Conservation (phyloP, 1,284 basidiomycete genomes). For the Rhodotorula sp. region DNA sequence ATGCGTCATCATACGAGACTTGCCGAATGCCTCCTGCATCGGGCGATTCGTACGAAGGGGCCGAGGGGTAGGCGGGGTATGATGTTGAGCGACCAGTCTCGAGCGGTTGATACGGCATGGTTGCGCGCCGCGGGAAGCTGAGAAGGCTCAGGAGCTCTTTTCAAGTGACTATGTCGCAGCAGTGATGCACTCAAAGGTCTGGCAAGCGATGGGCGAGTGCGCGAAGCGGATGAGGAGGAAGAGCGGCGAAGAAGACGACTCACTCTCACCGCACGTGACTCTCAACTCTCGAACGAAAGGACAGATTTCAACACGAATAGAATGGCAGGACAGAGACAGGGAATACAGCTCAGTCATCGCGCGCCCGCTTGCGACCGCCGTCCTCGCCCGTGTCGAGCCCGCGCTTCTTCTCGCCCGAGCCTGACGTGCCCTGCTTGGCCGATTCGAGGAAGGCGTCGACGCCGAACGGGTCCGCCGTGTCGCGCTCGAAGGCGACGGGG, state of each 20-base stretch:
- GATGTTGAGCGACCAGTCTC: not conserved
- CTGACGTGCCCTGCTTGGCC: constrained; percentile 69
- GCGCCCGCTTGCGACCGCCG: constrained; percentile 32
- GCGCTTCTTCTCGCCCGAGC: constrained; percentile 63
- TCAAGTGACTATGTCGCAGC: no score
- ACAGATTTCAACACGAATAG: no score
- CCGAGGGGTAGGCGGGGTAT: not conserved
- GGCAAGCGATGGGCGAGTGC: no score
- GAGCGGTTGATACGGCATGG: constrained; percentile 1
- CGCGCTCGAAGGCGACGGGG: constrained; percentile 99
- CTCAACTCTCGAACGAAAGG: no score
- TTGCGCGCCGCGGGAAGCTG: no score
- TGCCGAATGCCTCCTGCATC: not conserved
- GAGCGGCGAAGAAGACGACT: no score
- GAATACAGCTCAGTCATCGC: constrained; percentile 11
- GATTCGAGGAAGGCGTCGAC: constrained; percentile 96
- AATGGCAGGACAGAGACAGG: not conserved
- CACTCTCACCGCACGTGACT: no score
- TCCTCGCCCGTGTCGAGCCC: constrained; percentile 45
- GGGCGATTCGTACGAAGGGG: not conserved
- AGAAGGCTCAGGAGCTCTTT: no score
- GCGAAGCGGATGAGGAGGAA: no score
- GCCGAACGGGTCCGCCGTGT: constrained; percentile 93
- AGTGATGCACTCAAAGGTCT: no score
- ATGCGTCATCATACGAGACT: constrained; percentile 1